Evolutionary conservation across 1,284 basidiomycete species (phyloP).

Genomic region (Ustilago hordei): DNA sequence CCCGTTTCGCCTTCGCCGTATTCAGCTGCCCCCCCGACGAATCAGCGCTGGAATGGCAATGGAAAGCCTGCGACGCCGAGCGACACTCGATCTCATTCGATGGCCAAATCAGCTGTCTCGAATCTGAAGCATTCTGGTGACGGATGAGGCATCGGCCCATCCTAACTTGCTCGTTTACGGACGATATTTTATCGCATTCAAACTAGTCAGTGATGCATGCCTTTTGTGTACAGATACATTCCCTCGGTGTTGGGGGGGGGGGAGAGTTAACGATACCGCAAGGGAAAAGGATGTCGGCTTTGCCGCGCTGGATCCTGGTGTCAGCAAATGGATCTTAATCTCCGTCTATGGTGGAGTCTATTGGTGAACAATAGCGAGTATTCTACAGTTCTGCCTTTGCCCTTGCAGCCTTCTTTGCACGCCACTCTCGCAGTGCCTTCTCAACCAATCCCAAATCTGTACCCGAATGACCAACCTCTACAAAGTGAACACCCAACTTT

Average conservation of each 20-base stretch:
- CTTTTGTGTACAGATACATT: not conserved
- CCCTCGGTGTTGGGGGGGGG: too few relatives aligned
- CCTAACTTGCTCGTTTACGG: not conserved
- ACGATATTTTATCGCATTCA: not conserved
- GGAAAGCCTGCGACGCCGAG: not conserved
- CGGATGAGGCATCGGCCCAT: slow-evolving; percentile 1
- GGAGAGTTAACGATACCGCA: too few relatives aligned
- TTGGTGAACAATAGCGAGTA: not conserved
- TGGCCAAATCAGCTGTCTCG: slow-evolving; percentile 18
- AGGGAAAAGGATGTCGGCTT: too few relatives aligned
- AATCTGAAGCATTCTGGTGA: slow-evolving; percentile 22
- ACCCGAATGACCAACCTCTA: slow-evolving; percentile 59
- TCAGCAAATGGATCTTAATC: too few relatives aligned
- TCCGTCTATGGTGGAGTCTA: not conserved
- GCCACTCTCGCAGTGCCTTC: slow-evolving; percentile 58
- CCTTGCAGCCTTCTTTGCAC: slow-evolving; percentile 41
- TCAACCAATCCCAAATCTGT: slow-evolving; percentile 60
- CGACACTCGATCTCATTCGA: slow-evolving; percentile 17
- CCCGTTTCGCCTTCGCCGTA: slow-evolving; percentile 12
- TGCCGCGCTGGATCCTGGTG: too few relatives aligned
- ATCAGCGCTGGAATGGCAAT: slow-evolving; percentile 10
- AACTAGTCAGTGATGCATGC: not conserved
- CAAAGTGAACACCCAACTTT: slow-evolving; percentile 67
- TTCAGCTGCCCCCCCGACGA: not conserved
- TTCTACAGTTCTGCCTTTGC: slow-evolving; percentile 5